phyloP scores from a whole-genome alignment of 495 filamentous ascomycete species.

The Annulohypoxylon stygium region DNA sequence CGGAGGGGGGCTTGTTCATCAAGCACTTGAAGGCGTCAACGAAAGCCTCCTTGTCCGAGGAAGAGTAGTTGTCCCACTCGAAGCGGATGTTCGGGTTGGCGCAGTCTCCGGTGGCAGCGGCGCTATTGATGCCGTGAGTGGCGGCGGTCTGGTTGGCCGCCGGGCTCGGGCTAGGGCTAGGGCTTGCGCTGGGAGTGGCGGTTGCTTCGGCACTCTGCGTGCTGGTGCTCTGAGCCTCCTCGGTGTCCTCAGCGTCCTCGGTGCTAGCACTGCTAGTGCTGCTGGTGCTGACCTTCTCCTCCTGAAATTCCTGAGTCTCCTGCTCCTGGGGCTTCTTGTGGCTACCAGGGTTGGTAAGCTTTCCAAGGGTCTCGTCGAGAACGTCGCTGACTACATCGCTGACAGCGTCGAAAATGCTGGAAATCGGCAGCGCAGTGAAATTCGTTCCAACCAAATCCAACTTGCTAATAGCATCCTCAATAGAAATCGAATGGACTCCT shows the following conservation, averaged over 20 bases:
- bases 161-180: background rate
- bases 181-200: background rate
- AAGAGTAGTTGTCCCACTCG: constrained; percentile 53
- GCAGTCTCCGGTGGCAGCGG: constrained; percentile 35
- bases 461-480: constrained; percentile 35
- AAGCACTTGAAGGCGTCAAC: constrained; percentile 70
- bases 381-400: background rate
- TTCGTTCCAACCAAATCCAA: constrained; percentile 47
- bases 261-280: background rate
- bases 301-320: background rate
- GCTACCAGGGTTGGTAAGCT: background rate
- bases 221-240: background rate
- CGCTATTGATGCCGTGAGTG: background rate
- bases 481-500: constrained; percentile 41
- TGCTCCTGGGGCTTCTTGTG: background rate
- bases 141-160: constrained; percentile 3
- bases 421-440: constrained; percentile 49
- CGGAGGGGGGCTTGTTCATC: constrained; percentile 58
- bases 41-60: constrained; percentile 58
- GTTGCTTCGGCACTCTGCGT: background rate
- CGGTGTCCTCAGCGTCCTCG: background rate
- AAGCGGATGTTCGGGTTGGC: constrained; percentile 50
- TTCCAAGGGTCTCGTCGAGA: constrained; percentile 1
- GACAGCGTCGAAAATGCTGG: constrained; percentile 13
- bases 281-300: constrained; percentile 27